phyloP scores from a whole-genome alignment of 371 early-diverging fungal species.

The Chytridium lagenaria region DNA sequence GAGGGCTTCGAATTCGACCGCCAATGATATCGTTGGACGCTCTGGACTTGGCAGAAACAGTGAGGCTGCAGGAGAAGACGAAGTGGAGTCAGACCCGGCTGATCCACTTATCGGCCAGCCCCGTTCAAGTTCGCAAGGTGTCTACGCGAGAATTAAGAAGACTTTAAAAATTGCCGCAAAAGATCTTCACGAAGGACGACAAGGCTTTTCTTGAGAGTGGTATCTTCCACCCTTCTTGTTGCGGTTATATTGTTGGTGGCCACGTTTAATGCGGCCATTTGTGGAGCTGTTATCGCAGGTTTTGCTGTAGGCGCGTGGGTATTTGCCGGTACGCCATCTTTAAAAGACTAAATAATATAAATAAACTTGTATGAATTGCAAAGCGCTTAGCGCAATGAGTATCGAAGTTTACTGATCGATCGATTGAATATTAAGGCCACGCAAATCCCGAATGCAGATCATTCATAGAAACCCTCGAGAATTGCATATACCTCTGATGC shows the following conservation, averaged over 20 bases:
- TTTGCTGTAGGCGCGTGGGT: constrained; percentile 29
- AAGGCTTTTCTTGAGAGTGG: constrained; percentile 3
- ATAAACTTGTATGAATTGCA: no score
- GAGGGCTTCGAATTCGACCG: no score
- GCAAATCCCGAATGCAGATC: no score
- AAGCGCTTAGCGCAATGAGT: no score
- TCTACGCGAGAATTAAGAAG: no score
- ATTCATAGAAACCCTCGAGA: no score
- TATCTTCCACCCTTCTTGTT: constrained; percentile 19
- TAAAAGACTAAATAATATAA: background rate
- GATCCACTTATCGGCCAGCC: background rate
- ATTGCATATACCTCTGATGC: no score
- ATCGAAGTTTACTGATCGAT: no score
- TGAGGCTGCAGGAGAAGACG: constrained; percentile 14
- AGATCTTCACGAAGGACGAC: constrained; percentile 5
- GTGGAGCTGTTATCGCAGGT: constrained; percentile 22
- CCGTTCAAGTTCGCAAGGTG: background rate
- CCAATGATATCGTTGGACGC: background rate
- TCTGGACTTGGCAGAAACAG: background rate
- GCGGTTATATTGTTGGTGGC: constrained; percentile 24
- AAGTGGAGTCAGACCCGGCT: background rate
- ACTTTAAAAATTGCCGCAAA: no score
- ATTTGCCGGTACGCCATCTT: constrained; percentile 16
- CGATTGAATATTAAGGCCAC: no score
- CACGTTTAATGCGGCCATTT: constrained; percentile 24